phyloP scores from a whole-genome alignment of 1,284 basidiomycete species.

The Coniferiporia sulphurascens region DNA sequence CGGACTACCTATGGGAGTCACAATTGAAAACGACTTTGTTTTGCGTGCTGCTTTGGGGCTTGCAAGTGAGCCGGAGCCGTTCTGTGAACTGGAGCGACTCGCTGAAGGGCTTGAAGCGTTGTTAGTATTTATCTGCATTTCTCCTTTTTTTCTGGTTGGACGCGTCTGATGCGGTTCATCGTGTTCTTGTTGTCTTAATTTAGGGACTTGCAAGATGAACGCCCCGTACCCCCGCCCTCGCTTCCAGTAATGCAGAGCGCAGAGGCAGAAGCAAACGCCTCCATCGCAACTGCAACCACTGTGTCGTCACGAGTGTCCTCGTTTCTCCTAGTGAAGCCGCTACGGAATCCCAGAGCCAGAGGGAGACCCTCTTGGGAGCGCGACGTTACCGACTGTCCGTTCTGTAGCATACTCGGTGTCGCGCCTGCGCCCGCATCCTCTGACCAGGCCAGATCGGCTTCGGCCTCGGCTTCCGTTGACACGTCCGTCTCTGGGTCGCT shows the following conservation, averaged over 20 bases:
- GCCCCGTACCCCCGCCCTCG: not conserved
- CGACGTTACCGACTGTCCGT: not conserved
- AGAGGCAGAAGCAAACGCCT: not conserved
- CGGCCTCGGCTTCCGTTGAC: not conserved
- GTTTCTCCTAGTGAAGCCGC: not conserved
- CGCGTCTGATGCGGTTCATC: not conserved
- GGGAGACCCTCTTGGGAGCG: not conserved
- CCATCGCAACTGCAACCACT: not conserved
- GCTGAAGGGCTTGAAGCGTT: not conserved
- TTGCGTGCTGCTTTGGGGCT: too few relatives aligned
- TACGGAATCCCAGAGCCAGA: not conserved
- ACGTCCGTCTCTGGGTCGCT: not conserved
- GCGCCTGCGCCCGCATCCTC: not conserved
- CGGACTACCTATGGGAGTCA: not conserved
- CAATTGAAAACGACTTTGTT: too few relatives aligned
- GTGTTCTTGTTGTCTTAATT: not conserved
- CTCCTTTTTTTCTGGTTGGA: not conserved
- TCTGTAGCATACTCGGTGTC: not conserved
- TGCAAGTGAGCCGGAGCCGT: not conserved
- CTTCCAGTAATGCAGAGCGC: not conserved
- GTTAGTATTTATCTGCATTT: not conserved
- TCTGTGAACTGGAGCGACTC: not conserved
- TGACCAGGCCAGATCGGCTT: not conserved
- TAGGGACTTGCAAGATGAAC: not conserved
- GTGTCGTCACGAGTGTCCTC: not conserved